Evolutionary conservation across 2,329 filamentous ascomycete species (phyloP), one percentile per base, ranked within the genome.

Genomic region (Claviceps pusilla): DNA sequence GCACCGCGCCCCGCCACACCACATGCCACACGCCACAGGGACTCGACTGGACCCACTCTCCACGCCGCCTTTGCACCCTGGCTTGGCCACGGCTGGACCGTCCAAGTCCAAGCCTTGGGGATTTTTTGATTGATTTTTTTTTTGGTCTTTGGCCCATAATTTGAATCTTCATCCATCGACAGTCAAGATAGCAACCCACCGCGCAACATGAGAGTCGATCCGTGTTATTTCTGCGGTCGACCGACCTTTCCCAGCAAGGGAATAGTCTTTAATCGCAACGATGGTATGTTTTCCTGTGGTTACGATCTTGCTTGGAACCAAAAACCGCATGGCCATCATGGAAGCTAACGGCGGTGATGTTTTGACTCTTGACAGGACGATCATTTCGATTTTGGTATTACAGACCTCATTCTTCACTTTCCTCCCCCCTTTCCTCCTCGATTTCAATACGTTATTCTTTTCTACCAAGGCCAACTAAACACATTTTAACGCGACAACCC

Each of bases 171-270:
- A 46, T 31, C 29, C 19, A 31, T 47, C 45, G 45, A 48, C 46
- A 7, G 46, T 33, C 46, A n/a, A 48, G 29, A 33, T 19, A 31
- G 14, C 28, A 48, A 24, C n/a, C 46, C 46, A n/a, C 46, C 14
- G 31, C 33, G 35, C 54, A 72, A 70, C 64, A 72, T 53, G 52
- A 53, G 52, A 53, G 52, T 73, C 63, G 71, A 73, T 59, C 68
- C 69, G 48, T 74, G 71, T 62, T 73, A 69, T 60, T 74, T 73
- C 56, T 74, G 71, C 66, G 69, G 69, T 62, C 68, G 74, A 59
- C 74, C 75, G 61, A 70, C 74, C 54, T 78, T 76, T 62, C 75
- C 75, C 48, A 74, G 72, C 68, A 81, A 80, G 67, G 76, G 77
- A 57, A 79, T 80, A 49, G 70, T 68, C 28, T 76, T 76, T 63